phyloP scores from a whole-genome alignment of 2,329 filamentous ascomycete genomes.

The Epichloe elymi region DNA sequence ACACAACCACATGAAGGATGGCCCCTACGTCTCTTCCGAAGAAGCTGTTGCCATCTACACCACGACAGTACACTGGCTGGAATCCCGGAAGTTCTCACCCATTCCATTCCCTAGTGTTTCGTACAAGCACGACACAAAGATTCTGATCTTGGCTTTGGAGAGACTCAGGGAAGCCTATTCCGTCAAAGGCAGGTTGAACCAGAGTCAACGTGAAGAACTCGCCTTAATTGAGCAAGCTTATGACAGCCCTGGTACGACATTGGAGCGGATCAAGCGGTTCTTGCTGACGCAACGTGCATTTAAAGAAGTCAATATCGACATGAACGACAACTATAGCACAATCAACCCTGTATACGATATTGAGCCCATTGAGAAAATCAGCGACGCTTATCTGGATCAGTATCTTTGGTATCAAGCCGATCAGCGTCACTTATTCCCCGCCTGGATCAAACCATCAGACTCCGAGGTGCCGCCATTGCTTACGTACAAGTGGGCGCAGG shows the following conservation, averaged over 20 bases:
- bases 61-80: conserved; percentile 95
- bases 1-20: conserved; percentile 99
- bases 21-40: conserved; percentile 94
- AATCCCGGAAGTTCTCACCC: conserved; percentile 94
- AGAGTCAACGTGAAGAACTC: conserved; percentile 92
- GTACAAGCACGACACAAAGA: conserved; percentile 99
- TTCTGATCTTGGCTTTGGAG: conserved; percentile 88
- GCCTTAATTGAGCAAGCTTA: conserved; percentile 97
- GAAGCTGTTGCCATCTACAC: conserved; percentile 98
- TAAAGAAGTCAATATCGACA: conserved; percentile 98
- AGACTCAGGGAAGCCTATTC: conserved; percentile 91
- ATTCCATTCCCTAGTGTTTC: conserved; percentile 98
- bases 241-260: conserved; percentile 88
- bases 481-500: conserved; percentile 98
- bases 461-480: conserved; percentile 91
- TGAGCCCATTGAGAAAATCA: conserved; percentile 98
- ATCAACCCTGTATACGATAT: conserved; percentile 99
- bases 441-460: conserved; percentile 98
- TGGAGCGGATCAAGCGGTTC: conserved; percentile 96
- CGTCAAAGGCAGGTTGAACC: conserved; percentile 90
- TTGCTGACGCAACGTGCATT: conserved; percentile 93
- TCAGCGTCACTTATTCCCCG: conserved; percentile 89
- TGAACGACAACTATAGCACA: conserved; percentile 99
- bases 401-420: conserved; percentile 99
- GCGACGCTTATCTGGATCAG: conserved; percentile 94